Percentiles rank a stretch among this genome's conserved stretches.
Conservation (phyloP, 192 early-diverging fungal genomes). For the Backusella westeae region DNA sequence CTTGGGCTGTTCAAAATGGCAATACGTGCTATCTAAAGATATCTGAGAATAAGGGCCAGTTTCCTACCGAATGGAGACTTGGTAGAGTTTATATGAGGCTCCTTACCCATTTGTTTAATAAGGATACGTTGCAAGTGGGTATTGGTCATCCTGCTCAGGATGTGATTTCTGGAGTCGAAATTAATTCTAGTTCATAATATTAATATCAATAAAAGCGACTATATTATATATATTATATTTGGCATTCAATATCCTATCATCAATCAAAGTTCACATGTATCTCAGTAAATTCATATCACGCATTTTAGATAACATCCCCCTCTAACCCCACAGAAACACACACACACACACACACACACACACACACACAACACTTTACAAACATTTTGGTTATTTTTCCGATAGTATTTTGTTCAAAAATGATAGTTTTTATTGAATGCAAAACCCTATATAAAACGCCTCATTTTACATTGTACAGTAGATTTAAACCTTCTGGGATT, state of each 20-base stretch:
- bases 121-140: neutral
- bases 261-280: neutral
- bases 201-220: neutral
- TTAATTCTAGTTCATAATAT: neutral
- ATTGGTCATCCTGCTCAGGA: neutral
- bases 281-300: neutral
- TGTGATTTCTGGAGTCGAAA: neutral
- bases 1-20: neutral
- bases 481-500: conserved; percentile 3
- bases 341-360: too few species aligned
- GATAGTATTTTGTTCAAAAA: neutral
- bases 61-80: neutral
- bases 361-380: neutral
- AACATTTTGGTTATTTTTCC: neutral
- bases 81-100: neutral
- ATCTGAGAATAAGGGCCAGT: neutral
- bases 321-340: neutral
- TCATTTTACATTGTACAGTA: neutral
- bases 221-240: neutral
- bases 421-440: neutral
- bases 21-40: neutral
- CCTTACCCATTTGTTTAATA: neutral
- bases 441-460: neutral
- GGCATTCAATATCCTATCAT: too few species aligned
- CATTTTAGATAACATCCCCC: neutral